These are phyloP conservation scores for Citrullus amarus DNA, from an alignment of 306 rosid species.

Conservation along the genomic window DNA sequence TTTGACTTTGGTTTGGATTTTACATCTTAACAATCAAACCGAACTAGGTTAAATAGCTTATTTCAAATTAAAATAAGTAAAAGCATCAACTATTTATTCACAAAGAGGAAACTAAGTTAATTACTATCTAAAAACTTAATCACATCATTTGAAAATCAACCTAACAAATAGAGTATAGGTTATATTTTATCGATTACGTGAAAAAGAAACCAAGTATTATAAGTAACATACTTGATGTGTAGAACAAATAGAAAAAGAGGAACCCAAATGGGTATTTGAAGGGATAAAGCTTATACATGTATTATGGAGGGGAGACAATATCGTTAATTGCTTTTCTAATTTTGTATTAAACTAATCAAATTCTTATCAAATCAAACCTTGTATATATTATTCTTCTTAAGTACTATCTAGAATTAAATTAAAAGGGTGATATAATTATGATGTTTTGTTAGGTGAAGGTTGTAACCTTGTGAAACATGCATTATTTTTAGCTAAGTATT, in stretches of 20 bases:
- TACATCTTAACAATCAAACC: too few species aligned
- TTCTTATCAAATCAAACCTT: background rate
- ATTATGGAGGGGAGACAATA: background rate
- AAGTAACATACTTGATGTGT: background rate
- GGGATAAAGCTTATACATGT: constrained; percentile 7
- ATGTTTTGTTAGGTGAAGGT: background rate
- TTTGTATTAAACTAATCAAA: background rate
- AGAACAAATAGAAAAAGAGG: background rate
- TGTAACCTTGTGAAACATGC: background rate
- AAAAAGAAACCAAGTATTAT: too few species aligned
- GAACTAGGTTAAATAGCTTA: too few species aligned
- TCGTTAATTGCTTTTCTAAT: background rate
- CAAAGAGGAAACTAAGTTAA: too few species aligned
- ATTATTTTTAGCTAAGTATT: background rate
- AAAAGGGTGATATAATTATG: background rate
- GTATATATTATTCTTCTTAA: background rate
- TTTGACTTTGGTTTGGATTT: too few species aligned
- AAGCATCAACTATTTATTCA: too few species aligned
- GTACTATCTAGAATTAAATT: background rate
- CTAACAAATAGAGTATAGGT: too few species aligned
- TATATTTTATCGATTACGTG: too few species aligned
- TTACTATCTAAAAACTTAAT: too few species aligned
- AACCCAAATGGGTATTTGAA: background rate
- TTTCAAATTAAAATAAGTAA: too few species aligned
- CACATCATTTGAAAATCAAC: too few species aligned